A percentile compares a stretch with the other conserved stretches of the same genome.
phyloP scores from a whole-genome alignment of 2,329 filamentous ascomycete genomes.

The Chaetomium sp. region DNA sequence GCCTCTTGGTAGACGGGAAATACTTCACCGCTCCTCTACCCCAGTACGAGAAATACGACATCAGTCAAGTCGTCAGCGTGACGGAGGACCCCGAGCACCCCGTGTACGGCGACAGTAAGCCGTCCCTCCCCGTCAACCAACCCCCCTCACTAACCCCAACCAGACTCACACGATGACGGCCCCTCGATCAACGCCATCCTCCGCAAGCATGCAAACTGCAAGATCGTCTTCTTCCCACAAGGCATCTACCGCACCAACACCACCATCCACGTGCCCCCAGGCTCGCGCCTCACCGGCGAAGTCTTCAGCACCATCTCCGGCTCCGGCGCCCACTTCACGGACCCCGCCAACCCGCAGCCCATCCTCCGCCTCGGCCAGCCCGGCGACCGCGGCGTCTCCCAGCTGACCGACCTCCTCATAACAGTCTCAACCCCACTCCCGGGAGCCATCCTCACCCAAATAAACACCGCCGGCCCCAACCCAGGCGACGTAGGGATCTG shows the following conservation, averaged over 20 bases:
- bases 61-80: constrained; percentile 49
- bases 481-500: constrained; percentile 51
- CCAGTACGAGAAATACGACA: constrained; percentile 47
- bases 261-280: constrained; percentile 53
- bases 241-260: constrained; percentile 56
- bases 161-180: constrained; percentile 42
- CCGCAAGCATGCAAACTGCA: constrained; percentile 38
- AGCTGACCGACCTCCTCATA: constrained; percentile 66
- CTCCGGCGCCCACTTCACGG: constrained; percentile 49
- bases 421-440: constrained; percentile 60
- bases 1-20: constrained; percentile 39
- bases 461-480: constrained; percentile 40
- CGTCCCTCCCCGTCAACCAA: neutral
- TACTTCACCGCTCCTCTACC: constrained; percentile 47
- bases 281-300: constrained; percentile 58
- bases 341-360: constrained; percentile 47
- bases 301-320: constrained; percentile 56
- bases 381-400: constrained; percentile 60
- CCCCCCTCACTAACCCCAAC: constrained; percentile 1
- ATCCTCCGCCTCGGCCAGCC: constrained; percentile 57
- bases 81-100: constrained; percentile 45
- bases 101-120: constrained; percentile 45
- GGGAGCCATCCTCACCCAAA: constrained; percentile 62
- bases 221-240: constrained; percentile 57
- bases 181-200: constrained; percentile 40